These are phyloP conservation scores for Graphium sp. DNA, from an alignment of 2,329 filamentous ascomycete genomes.

Conservation along the genomic window DNA sequence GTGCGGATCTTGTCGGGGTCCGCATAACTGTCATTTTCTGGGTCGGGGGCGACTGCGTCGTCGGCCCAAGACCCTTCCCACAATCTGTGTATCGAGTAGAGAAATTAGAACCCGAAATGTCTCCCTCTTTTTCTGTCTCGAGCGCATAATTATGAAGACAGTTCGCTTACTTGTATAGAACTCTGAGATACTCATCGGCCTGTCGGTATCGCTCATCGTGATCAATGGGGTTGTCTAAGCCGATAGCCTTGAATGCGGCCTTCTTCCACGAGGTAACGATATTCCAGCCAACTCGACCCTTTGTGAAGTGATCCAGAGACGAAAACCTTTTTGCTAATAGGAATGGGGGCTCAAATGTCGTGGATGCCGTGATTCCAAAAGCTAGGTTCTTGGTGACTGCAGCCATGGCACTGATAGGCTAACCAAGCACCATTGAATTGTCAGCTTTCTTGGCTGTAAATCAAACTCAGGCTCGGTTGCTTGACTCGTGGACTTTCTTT, in stretches of 20 bases:
- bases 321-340: conserved; percentile 45
- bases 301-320: conserved; percentile 43
- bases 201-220: conserved; percentile 45
- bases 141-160: neutral
- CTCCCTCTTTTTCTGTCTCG: neutral
- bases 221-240: conserved; percentile 35
- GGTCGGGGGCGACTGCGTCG: conserved; percentile 36
- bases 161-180: conserved; percentile 44
- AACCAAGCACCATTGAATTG: neutral
- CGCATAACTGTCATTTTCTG: conserved; percentile 35
- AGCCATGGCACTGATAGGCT: conserved; percentile 49
- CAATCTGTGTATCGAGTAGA: conserved; percentile 14
- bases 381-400: conserved; percentile 46
- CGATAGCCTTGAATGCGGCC: conserved; percentile 44
- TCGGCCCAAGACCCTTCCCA: conserved; percentile 40
- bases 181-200: conserved; percentile 43
- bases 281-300: conserved; percentile 47
- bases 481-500: neutral
- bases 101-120: conserved; percentile 5
- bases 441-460: neutral
- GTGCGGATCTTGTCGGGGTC: conserved; percentile 40
- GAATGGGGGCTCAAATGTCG: conserved; percentile 45
- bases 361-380: conserved; percentile 46
- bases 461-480: neutral
- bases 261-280: conserved; percentile 45